Evolutionary conservation across 345 rosid genomes (phyloP).

Genomic region (Angophora floribunda): DNA sequence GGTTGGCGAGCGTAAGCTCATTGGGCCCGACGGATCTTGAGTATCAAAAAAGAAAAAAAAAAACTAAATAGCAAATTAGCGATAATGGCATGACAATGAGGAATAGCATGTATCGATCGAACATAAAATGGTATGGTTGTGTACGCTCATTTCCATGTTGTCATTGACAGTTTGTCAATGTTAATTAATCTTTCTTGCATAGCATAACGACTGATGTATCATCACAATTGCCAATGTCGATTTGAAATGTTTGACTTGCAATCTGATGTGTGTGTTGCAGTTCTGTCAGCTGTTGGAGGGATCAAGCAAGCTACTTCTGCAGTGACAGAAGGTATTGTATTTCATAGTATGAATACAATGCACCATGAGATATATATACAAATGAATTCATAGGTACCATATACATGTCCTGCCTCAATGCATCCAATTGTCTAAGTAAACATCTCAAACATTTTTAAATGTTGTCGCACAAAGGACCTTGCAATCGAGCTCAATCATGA

Average conservation of each 20-base stretch:
- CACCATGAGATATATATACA: neutral
- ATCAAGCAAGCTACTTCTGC: conserved; percentile 8
- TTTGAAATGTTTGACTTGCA: neutral
- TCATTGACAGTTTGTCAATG: neutral
- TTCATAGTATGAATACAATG: neutral
- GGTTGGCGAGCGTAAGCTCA: too few relatives aligned
- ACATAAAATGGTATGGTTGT: neutral
- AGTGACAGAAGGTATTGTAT: neutral
- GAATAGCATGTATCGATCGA: neutral
- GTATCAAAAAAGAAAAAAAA: too few relatives aligned
- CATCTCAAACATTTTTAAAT: neutral
- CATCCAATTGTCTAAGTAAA: neutral
- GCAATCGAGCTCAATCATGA: neutral
- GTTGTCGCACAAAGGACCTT: neutral
- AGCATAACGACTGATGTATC: neutral
- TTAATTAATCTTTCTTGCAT: neutral
- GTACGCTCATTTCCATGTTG: neutral
- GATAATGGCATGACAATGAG: neutral
- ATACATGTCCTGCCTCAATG: neutral
- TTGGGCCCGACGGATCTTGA: too few relatives aligned
- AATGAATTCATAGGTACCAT: neutral
- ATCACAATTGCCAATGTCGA: neutral
- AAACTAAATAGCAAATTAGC: neutral
- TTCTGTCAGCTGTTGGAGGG: conserved; percentile 44
- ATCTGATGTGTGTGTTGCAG: conserved; percentile 3